Conservation (phyloP, 805 yeast genomes). For the Cyberlindnera americana region DNA sequence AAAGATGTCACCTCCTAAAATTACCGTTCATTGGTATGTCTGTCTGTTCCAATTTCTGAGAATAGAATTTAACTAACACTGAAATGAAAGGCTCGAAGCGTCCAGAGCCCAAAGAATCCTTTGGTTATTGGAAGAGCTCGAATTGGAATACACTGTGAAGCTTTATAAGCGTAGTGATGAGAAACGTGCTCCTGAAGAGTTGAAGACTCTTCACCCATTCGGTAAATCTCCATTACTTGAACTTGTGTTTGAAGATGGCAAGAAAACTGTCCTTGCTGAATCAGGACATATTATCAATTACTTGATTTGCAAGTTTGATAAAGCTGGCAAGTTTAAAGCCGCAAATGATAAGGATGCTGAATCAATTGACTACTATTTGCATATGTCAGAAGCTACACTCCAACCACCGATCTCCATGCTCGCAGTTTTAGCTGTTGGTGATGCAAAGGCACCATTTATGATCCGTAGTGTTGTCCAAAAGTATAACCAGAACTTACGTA, state of each 20-base stretch:
- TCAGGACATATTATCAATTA: slow-evolving; percentile 57
- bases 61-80: background rate
- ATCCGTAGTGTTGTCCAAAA: slow-evolving; percentile 40
- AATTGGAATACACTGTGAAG: slow-evolving; percentile 51
- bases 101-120: slow-evolving; percentile 60
- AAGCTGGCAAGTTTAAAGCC: slow-evolving; percentile 35
- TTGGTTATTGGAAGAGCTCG: slow-evolving; percentile 63
- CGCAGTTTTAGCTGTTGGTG: slow-evolving; percentile 24
- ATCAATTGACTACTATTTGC: slow-evolving; percentile 47
- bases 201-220: slow-evolving; percentile 52
- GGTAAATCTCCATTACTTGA: slow-evolving; percentile 65
- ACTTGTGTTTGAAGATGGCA: slow-evolving; percentile 32
- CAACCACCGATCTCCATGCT: slow-evolving; percentile 44
- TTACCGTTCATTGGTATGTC: slow-evolving; percentile 25
- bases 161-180: slow-evolving; percentile 45
- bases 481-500: slow-evolving; percentile 44
- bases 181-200: slow-evolving; percentile 45
- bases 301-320: slow-evolving; percentile 48
- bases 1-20: slow-evolving; percentile 10
- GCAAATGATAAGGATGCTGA: slow-evolving; percentile 37
- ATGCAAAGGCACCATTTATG: slow-evolving; percentile 44
- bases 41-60: background rate
- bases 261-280: slow-evolving; percentile 43
- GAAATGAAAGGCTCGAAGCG: slow-evolving; percentile 21
- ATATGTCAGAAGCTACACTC: slow-evolving; percentile 61